Evolutionary conservation across 2,329 filamentous ascomycete genomes (phyloP).

Genomic region (Diplocarpon mali): DNA sequence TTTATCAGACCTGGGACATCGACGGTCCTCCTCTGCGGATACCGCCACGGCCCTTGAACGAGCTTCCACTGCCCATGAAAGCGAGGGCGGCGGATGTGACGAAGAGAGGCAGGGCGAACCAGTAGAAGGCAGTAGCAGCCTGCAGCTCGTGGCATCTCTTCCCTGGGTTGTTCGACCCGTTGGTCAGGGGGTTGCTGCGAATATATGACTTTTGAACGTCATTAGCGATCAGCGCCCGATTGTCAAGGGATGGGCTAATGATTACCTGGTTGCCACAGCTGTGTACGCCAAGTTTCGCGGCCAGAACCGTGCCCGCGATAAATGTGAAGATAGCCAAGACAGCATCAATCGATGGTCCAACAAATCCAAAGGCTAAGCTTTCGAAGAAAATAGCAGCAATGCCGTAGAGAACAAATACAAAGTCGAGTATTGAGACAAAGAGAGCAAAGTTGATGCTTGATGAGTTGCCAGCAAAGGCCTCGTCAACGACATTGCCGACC

Average conservation of each 20-base stretch:
- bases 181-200: constrained; percentile 43
- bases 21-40: constrained; percentile 35
- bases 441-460: constrained; percentile 50
- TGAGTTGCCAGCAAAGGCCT: constrained; percentile 49
- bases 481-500: constrained; percentile 28
- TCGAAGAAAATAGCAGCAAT: constrained; percentile 44
- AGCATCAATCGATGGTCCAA: constrained; percentile 45
- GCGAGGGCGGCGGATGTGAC: constrained; percentile 42
- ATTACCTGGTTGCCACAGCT: constrained; percentile 52
- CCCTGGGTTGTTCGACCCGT: constrained; percentile 43
- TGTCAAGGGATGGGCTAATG: constrained; percentile 18
- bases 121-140: constrained; percentile 64
- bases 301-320: constrained; percentile 57
- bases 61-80: constrained; percentile 7
- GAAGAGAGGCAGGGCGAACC: constrained; percentile 62
- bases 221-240: neutral
- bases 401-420: constrained; percentile 55
- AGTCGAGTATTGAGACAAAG: constrained; percentile 56
- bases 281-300: constrained; percentile 56
- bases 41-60: constrained; percentile 19
- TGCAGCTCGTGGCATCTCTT: constrained; percentile 67
- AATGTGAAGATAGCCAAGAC: constrained; percentile 55
- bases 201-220: constrained; percentile 29
- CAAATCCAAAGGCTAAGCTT: constrained; percentile 37
- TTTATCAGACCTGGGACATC: constrained; percentile 44